Evolutionary conservation across 2,329 filamentous ascomycete species (phyloP), one percentile per base, ranked within the genome.

Genomic region (Aureobasidium uvarum): DNA sequence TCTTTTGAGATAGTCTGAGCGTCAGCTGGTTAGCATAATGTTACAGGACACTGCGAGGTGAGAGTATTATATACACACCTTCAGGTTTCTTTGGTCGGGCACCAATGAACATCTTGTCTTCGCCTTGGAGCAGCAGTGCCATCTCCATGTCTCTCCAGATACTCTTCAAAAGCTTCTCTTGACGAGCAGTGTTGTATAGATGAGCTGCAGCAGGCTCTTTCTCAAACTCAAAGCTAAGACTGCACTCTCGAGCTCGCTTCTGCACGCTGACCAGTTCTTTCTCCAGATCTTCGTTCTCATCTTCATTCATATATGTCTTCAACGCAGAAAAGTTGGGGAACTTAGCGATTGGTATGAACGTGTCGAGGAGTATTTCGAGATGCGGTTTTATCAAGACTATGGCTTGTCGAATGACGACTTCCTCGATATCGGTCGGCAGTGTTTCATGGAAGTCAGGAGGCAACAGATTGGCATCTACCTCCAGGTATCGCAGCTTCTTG

Each of bases 121-220:
- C 5, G 5, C 23, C 54, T 31, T 56, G 38, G 2, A 56, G 23
- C 33, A 56, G 23, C 20, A 56, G 20, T n/a, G 18, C 54, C 36
- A 56, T 6, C 14, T 56, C 54, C 54, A 56, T 56, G 14, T 43
- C 54, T 56, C 6, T 43, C 54, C 36, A 56, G 23, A 56, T 28
- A 23, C 16, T 6, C 14, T 41, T 43, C 31, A 43, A 0, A 11
- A 56, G 38, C 38, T 56, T 56, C 23, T 56, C 54, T 23, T 56
- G 36, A 8, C 54, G 20, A 10, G 14, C 54, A 41, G 54, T 20
- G 18, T 56, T 56, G 54, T 56, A 56, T 20, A 56, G 8, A 43
- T 56, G 54, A 2, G 54, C 54, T 16, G 54, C 18, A 56, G 28
- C 28, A 33, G 48, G 48, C 5, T 51, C 48, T 13, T 51, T 25